Evolutionary conservation across 1,284 basidiomycete species (phyloP).

Genomic region (Malassezia slooffiae): DNA sequence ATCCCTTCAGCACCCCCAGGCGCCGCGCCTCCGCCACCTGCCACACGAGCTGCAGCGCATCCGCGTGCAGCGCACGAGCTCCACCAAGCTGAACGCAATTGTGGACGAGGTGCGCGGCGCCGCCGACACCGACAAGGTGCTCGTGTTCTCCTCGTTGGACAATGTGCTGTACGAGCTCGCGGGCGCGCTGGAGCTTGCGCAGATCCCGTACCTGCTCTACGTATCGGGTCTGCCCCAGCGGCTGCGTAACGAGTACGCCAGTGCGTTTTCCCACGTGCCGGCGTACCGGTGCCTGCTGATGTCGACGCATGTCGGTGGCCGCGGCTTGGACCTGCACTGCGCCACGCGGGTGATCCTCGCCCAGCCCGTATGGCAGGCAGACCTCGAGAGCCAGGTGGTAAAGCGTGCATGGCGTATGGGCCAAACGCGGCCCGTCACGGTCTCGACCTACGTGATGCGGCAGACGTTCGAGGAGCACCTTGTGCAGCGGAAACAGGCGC

Average conservation of each 20-base stretch:
- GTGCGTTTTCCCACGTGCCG: constrained; percentile 2
- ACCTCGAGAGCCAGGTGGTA: constrained; percentile 15
- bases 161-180: constrained; percentile 13
- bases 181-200: constrained; percentile 9
- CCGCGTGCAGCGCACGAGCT: not conserved
- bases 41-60: not conserved
- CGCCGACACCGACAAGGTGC: constrained; percentile 10
- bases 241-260: constrained; percentile 11
- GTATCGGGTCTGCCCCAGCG: constrained; percentile 14
- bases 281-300: constrained; percentile 12
- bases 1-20: not conserved
- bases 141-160: constrained; percentile 15
- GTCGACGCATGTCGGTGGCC: constrained; percentile 12
- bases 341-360: constrained; percentile 15
- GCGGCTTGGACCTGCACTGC: constrained; percentile 15
- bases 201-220: constrained; percentile 10
- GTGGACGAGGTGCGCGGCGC: constrained; percentile 3
- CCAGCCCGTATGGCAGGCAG: constrained; percentile 15
- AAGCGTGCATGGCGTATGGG: constrained; percentile 20
- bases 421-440: constrained; percentile 10
- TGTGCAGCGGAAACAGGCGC: not conserved
- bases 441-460: constrained; percentile 13
- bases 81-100: constrained; percentile 12
- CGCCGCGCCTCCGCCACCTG: not conserved
- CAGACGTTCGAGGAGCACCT: constrained; percentile 8